Percentiles rank a stretch among this genome's conserved stretches.
These are phyloP conservation scores for Saccharomyces hybrid DNA, from an alignment of 1,139 yeast genomes.

Conservation along the genomic window DNA sequence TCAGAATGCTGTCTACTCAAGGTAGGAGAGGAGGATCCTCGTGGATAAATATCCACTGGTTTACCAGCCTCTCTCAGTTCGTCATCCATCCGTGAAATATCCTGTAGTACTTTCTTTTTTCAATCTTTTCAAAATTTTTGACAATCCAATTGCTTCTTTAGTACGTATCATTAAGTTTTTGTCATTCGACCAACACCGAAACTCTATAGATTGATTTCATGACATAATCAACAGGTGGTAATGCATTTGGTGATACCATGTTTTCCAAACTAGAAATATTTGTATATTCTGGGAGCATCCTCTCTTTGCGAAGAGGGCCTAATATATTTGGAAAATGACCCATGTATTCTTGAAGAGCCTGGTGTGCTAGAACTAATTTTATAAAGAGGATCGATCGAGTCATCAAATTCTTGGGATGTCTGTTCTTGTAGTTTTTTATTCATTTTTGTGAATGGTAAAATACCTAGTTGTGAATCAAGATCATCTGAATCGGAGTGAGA, in stretches of 20 bases:
- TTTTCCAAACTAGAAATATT: constrained; percentile 32
- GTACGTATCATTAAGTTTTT: constrained; percentile 56
- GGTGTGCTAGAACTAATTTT: neutral
- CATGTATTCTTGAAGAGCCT: neutral
- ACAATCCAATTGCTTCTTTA: constrained; percentile 51
- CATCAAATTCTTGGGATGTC: constrained; percentile 5
- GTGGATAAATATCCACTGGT: neutral
- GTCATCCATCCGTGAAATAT: constrained; percentile 2
- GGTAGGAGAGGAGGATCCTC: neutral
- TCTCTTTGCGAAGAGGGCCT: neutral
- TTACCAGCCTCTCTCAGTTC: constrained; percentile 1
- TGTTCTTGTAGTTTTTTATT: constrained; percentile 2
- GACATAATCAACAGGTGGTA: constrained; percentile 47
- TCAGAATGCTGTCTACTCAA: neutral
- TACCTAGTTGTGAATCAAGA: constrained; percentile 2
- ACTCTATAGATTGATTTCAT: constrained; percentile 55
- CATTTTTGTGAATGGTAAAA: constrained; percentile 4
- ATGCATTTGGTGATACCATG: constrained; percentile 46
- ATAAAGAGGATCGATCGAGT: constrained; percentile 3
- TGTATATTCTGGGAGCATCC: neutral
- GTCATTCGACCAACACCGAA: constrained; percentile 54
- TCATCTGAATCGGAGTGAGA: constrained; percentile 5
- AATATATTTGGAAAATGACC: neutral
- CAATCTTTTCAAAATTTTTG: constrained; percentile 38
- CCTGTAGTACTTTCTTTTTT: constrained; percentile 13